These are phyloP conservation scores for Pyrenophora teres DNA, from an alignment of 2,329 filamentous ascomycete species.

Conservation along the genomic window DNA sequence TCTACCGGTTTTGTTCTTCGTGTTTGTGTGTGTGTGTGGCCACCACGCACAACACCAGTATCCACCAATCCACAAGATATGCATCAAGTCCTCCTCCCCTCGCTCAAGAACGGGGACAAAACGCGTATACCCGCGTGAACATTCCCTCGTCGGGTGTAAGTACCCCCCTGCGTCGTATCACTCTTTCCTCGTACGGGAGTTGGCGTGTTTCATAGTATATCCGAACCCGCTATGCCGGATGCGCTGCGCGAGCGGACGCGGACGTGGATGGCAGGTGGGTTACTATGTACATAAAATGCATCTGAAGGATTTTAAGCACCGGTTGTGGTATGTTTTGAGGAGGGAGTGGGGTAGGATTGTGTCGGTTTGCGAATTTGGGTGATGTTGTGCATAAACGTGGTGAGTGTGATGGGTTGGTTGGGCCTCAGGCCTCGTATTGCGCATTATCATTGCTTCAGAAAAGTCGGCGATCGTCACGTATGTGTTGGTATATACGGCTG, in stretches of 20 bases:
- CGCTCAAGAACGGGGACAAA: conserved; percentile 22
- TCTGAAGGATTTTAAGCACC: conserved; percentile 67
- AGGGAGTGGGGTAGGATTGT: conserved; percentile 72
- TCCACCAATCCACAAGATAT: conserved; percentile 8
- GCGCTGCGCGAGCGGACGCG: conserved; percentile 49
- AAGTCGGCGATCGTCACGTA: no score
- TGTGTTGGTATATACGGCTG: no score
- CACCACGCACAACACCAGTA: conserved; percentile 19
- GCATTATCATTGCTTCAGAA: no score
- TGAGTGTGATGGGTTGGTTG: not conserved
- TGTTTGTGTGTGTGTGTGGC: no score
- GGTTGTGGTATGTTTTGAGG: conserved; percentile 64
- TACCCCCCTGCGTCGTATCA: not conserved
- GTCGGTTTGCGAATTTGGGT: conserved; percentile 68
- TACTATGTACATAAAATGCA: conserved; percentile 59
- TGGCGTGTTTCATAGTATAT: conserved; percentile 28
- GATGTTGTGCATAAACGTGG: conserved; percentile 61
- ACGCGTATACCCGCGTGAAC: conserved; percentile 39
- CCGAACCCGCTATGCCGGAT: conserved; percentile 45
- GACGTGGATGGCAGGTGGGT: conserved; percentile 59
- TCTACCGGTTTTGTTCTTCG: no score
- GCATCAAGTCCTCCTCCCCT: conserved; percentile 19
- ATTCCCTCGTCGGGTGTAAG: conserved; percentile 35
- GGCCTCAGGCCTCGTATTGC: no score
- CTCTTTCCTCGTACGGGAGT: not conserved